Conservation (phyloP, 2,329 filamentous ascomycete species). For the Talaromyces pinophilus region DNA sequence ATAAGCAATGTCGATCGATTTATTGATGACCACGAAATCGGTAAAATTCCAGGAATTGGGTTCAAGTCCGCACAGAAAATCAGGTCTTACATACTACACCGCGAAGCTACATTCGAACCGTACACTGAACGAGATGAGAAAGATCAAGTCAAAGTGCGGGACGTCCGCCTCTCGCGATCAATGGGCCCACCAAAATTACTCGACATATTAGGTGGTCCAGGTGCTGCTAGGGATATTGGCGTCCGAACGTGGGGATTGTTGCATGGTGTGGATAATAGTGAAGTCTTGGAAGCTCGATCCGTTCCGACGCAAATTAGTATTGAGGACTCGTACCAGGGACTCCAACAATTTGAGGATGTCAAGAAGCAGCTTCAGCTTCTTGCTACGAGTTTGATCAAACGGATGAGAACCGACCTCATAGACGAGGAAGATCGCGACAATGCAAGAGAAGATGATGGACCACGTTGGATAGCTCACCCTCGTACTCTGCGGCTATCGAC, state of each 20-base stretch:
- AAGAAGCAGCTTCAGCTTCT: slow-evolving; percentile 68
- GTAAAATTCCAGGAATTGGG: slow-evolving; percentile 82
- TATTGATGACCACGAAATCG: slow-evolving; percentile 72
- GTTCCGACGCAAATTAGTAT: slow-evolving; percentile 89
- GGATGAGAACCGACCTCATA: slow-evolving; percentile 77
- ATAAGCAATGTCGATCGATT: slow-evolving; percentile 64
- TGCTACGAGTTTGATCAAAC: slow-evolving; percentile 67
- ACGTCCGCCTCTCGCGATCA: slow-evolving; percentile 63
- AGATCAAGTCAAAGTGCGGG: slow-evolving; percentile 63
- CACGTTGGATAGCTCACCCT: slow-evolving; percentile 74
- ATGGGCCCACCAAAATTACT: slow-evolving; percentile 69
- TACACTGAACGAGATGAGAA: slow-evolving; percentile 41
- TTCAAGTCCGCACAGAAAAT: slow-evolving; percentile 72
- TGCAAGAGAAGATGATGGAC: slow-evolving; percentile 19
- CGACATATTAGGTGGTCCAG: slow-evolving; percentile 67
- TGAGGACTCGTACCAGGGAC: slow-evolving; percentile 81
- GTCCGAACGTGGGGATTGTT: slow-evolving; percentile 73
- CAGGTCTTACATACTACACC: slow-evolving; percentile 60
- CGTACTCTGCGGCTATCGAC: slow-evolving; percentile 80
- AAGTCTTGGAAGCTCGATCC: slow-evolving; percentile 70
- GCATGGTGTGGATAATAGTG: slow-evolving; percentile 74
- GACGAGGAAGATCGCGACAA: slow-evolving; percentile 49
- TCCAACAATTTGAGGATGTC: slow-evolving; percentile 66
- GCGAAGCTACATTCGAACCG: slow-evolving; percentile 38
- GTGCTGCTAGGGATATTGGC: slow-evolving; percentile 71